Evolutionary conservation across 768 basidiomycete species (phyloP), one percentile per base, ranked within the genome.

Genomic region (Calocybe gangraenosa): DNA sequence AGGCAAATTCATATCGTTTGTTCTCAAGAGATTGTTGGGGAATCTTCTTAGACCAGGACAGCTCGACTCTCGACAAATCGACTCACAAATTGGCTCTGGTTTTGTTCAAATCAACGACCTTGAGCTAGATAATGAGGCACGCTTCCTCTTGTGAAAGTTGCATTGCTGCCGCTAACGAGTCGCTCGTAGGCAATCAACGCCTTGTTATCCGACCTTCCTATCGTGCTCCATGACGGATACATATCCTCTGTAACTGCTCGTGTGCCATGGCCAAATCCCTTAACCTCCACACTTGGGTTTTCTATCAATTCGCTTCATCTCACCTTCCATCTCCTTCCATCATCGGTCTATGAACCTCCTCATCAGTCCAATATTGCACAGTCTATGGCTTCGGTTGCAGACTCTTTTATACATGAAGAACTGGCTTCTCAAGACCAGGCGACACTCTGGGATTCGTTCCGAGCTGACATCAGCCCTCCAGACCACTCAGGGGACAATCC

Each of bases 41-140:
- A 87, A 86, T 59, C 75, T 96, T 49, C 75, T 97, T 43, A 87
- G 85, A 61, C 89, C 88, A 8, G 93, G 91, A 13, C 92, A 93
- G 57, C 78, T 96, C 46, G 89, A 96, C 66, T 72, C 79, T 41
- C 76, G 84, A 44, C 83, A 91, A 65, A 85, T 96, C 55, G 91
- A 95, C 56, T 87, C 91, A 21, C 91, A 95, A 65, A 84, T 97
- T 56, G 87, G 90, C n/a, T 86, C 84, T 33, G 94, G 94, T 14
- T 84, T 78, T 60, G 81, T 96, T 3, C 88, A 92, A 64, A 77
- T 97, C 30, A 84, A 84, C 51, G 82, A 92, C 57, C 69, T 96
- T 44, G 81, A 92, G 60, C 67, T 97, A 40, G 80, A 92, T 61
- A 73, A 75, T 40, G 71, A 81, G 62, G 93, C 87, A 58, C 56